Percentiles rank a stretch among this genome's conserved stretches.
phyloP scores from a whole-genome alignment of 371 early-diverging fungal species.

The Rhizopus arrhizus region DNA sequence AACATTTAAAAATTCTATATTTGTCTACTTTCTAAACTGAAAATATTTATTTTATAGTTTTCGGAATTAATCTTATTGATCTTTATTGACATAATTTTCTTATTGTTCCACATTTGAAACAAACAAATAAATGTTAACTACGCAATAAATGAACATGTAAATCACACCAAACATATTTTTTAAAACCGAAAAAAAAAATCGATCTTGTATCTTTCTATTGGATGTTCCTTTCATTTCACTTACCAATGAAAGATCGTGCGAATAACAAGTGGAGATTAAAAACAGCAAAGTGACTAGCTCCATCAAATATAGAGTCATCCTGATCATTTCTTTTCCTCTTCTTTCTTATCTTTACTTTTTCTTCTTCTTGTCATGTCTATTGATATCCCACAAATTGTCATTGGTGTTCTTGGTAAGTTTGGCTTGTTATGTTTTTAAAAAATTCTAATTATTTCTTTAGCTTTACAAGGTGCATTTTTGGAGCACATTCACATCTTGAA shows the following conservation, averaged over 20 bases:
- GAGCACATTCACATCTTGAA: slow-evolving; percentile 88
- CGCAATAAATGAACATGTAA: too few species aligned
- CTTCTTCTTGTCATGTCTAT: slow-evolving; percentile 4
- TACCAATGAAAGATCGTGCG: slow-evolving; percentile 4
- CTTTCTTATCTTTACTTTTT: neutral
- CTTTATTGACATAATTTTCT: too few species aligned
- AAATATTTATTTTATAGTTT: too few species aligned
- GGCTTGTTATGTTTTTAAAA: neutral
- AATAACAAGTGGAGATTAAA: slow-evolving; percentile 8
- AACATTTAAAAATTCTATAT: too few species aligned
- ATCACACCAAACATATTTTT: too few species aligned
- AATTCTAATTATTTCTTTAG: slow-evolving; percentile 35
- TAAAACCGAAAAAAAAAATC: neutral
- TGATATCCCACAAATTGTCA: slow-evolving; percentile 16
- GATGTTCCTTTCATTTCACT: neutral
- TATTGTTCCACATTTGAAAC: too few species aligned
- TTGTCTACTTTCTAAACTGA: too few species aligned
- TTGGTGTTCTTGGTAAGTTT: slow-evolving; percentile 34
- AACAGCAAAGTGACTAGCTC: neutral
- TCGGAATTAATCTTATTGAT: too few species aligned
- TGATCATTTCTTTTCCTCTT: slow-evolving; percentile 7
- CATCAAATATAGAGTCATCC: neutral
- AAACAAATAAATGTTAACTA: too few species aligned
- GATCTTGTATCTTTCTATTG: neutral
- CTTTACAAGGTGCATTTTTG: slow-evolving; percentile 91